These are phyloP conservation scores for Borovskyia barvae DNA, from an alignment of 208 protist species.

Conservation along the genomic window DNA sequence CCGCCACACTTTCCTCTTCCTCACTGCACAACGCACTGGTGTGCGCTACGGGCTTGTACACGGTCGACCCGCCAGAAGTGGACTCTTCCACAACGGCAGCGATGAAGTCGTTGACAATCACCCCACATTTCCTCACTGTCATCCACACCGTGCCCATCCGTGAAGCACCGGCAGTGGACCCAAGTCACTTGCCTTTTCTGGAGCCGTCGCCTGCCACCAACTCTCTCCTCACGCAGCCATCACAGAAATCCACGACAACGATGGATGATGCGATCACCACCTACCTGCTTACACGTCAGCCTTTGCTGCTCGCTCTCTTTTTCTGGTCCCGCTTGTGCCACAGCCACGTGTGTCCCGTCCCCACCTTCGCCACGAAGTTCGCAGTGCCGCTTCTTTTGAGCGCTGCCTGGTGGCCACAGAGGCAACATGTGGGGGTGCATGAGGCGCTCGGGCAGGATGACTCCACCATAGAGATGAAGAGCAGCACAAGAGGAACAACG, in stretches of 20 bases:
- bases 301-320: conserved; percentile 13
- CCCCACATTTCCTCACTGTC: neutral
- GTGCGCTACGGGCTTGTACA: neutral
- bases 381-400: conserved; percentile 15
- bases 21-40: neutral
- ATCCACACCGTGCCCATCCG: neutral
- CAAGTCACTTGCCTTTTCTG: conserved; percentile 3
- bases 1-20: no score
- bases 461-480: neutral
- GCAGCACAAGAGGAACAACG: neutral
- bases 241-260: neutral
- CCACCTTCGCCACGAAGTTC: conserved; percentile 4
- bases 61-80: neutral
- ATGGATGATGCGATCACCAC: conserved; percentile 1
- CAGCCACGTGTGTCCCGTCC: conserved; percentile 6
- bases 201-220: neutral
- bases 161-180: neutral
- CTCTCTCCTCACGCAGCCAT: neutral
- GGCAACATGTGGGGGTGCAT: no score
- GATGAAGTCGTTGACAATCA: neutral
- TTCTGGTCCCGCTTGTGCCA: conserved; percentile 20
- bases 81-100: neutral
- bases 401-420: neutral
- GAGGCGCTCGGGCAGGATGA: no score
- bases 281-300: neutral